phyloP scores from a whole-genome alignment of 441 rosid species.

The Adansonia madagascariensis region DNA sequence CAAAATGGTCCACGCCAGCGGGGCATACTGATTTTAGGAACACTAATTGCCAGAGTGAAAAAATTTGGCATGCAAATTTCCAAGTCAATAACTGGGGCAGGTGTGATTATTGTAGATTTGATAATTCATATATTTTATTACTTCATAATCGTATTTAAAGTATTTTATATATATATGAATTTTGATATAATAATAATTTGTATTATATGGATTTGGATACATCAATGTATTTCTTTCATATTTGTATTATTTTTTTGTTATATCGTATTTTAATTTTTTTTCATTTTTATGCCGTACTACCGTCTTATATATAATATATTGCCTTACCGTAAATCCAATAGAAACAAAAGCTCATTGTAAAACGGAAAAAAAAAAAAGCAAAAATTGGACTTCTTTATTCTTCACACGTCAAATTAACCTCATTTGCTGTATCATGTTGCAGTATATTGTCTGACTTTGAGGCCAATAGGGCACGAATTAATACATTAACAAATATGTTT shows the following conservation, averaged over 20 bases:
- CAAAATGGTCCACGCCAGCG: conserved; percentile 12
- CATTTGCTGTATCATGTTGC: background rate
- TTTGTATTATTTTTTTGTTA: no score
- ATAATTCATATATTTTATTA: no score
- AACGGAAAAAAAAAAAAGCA: background rate
- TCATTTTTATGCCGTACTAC: no score
- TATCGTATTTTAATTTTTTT: no score
- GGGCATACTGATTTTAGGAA: background rate
- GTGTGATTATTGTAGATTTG: background rate
- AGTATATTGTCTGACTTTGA: background rate
- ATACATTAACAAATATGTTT: no score
- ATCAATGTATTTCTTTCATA: no score
- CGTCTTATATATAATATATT: no score
- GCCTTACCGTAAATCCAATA: background rate
- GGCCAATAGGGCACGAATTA: background rate
- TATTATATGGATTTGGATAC: no score
- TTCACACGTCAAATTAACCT: background rate
- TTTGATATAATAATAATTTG: no score
- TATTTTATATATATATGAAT: no score
- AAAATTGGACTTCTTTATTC: background rate
- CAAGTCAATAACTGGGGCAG: conserved; percentile 21
- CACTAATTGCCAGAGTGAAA: background rate
- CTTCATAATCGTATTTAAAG: no score
- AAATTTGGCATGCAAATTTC: background rate
- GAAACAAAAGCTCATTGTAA: background rate